Evolutionary conservation across 192 early-diverging fungal species (phyloP).

Genomic region (Backusella tuberculispora): DNA sequence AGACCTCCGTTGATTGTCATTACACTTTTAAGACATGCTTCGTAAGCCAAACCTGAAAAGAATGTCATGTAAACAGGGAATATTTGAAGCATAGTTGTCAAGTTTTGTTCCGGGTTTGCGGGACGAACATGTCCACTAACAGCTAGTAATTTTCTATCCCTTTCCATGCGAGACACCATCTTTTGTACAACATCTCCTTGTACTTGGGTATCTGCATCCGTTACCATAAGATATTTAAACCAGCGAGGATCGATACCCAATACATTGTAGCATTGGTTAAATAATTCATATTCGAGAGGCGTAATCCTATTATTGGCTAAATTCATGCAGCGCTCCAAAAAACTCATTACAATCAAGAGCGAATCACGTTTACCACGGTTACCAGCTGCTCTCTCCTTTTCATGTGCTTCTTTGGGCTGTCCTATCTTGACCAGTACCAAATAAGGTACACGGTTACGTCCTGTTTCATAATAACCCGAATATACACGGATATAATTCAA

Average conservation of each 20-base stretch:
- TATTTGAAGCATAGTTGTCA: conserved; percentile 70
- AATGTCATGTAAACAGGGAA: conserved; percentile 69
- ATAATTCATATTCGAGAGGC: conserved; percentile 69
- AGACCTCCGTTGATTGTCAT: conserved; percentile 66
- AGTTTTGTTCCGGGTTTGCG: conserved; percentile 59
- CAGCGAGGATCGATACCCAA: conserved; percentile 63
- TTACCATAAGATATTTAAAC: conserved; percentile 68
- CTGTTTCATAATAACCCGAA: conserved; percentile 61
- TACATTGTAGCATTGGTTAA: conserved; percentile 66
- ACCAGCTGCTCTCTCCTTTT: conserved; percentile 36
- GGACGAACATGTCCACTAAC: conserved; percentile 70
- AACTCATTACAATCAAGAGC: conserved; percentile 83
- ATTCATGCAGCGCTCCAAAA: conserved; percentile 72
- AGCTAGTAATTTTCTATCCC: conserved; percentile 59
- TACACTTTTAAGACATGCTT: conserved; percentile 63
- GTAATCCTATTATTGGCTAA: conserved; percentile 63
- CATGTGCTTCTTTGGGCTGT: conserved; percentile 46
- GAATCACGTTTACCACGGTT: conserved; percentile 90
- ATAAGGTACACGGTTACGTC: conserved; percentile 60
- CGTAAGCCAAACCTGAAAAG: conserved; percentile 64
- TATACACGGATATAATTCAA: conserved; percentile 71
- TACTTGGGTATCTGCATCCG: conserved; percentile 70
- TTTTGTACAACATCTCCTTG: conserved; percentile 54
- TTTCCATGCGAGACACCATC: conserved; percentile 58
- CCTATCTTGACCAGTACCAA: conserved; percentile 66